A percentile compares a stretch with the other conserved stretches of the same genome.
Evolutionary conservation across 345 rosid species (phyloP).

Genomic region (Raphanus sativus): DNA sequence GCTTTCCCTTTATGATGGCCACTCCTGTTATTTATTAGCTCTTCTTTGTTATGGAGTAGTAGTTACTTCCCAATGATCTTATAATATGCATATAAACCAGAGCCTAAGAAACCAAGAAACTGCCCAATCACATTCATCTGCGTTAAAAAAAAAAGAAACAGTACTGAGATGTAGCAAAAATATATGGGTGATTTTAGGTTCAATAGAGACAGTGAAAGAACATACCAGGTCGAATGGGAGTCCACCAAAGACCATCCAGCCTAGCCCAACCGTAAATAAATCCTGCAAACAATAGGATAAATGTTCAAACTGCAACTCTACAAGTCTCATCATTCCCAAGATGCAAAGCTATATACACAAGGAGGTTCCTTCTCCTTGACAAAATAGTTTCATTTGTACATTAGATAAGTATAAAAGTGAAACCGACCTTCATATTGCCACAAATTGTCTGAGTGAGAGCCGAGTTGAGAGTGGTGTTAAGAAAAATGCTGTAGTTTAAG

Average conservation of each 20-base stretch:
- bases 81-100: constrained; percentile 86
- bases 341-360: neutral
- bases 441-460: constrained; percentile 96
- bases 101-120: constrained; percentile 82
- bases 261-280: constrained; percentile 83
- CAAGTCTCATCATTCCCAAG: constrained; percentile 1
- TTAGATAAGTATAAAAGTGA: neutral
- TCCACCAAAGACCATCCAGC: constrained; percentile 91
- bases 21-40: neutral
- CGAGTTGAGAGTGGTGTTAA: constrained; percentile 95
- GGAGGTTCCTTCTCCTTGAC: neutral
- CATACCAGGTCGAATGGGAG: constrained; percentile 90
- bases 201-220: neutral
- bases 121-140: constrained; percentile 94
- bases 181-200: neutral
- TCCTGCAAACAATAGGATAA: constrained; percentile 52
- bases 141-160: neutral
- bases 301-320: neutral
- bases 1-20: constrained; percentile 1
- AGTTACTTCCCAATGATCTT: constrained; percentile 69
- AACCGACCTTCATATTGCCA: constrained; percentile 88
- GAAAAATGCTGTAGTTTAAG: constrained; percentile 90
- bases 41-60: neutral
- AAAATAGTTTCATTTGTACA: neutral
- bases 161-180: constrained; percentile 1